Evolutionary conservation across 768 basidiomycete species (phyloP).

Genomic region (Boletus vermiculosoides): DNA sequence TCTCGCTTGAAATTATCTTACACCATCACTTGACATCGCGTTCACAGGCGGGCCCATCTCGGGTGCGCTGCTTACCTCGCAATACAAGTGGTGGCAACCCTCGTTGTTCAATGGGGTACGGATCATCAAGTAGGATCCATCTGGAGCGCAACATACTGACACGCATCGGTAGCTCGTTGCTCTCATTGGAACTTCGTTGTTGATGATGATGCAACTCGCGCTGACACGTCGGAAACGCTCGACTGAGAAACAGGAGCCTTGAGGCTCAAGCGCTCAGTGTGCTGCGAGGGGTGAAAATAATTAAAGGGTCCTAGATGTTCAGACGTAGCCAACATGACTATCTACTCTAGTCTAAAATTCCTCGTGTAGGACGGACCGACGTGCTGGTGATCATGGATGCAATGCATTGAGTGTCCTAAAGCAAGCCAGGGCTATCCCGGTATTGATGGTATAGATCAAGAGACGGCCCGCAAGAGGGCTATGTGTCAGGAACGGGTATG

Average conservation of each 20-base stretch:
- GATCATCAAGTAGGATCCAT: background rate
- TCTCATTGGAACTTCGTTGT: conserved; percentile 1
- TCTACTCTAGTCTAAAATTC: background rate
- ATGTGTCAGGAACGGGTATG: conserved; percentile 79
- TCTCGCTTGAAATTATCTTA: background rate
- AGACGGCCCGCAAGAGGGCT: conserved; percentile 51
- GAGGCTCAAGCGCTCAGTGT: background rate
- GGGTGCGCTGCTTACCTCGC: conserved; percentile 52
- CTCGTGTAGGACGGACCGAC: background rate
- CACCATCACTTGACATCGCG: background rate
- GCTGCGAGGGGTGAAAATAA: background rate
- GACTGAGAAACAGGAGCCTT: background rate
- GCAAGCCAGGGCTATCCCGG: conserved; percentile 49
- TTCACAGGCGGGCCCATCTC: conserved; percentile 50
- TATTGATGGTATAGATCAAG: conserved; percentile 56
- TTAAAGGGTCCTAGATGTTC: background rate
- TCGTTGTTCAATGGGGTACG: conserved; percentile 48
- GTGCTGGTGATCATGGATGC: conserved; percentile 36
- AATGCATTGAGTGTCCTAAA: conserved; percentile 61
- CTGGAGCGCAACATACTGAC: background rate
- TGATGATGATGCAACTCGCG: conserved; percentile 8
- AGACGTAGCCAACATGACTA: background rate
- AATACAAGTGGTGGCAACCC: conserved; percentile 57
- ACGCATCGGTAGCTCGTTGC: conserved; percentile 4
- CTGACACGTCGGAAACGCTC: conserved; percentile 1